These are phyloP conservation scores for Leptographium lundbergii DNA, from an alignment of 2,329 filamentous ascomycete genomes.

Conservation along the genomic window DNA sequence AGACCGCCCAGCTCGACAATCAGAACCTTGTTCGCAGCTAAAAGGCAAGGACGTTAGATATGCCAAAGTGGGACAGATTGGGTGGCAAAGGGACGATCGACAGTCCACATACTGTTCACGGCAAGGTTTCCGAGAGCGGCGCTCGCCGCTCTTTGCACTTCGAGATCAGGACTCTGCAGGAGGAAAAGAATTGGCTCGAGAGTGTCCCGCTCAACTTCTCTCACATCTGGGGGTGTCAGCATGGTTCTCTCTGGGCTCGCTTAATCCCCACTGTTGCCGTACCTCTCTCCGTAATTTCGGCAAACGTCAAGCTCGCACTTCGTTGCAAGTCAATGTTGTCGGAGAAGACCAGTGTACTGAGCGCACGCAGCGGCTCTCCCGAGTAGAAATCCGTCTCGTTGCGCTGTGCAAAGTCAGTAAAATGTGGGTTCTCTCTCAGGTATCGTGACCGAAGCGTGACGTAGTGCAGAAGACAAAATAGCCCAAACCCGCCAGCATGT, in stretches of 20 bases:
- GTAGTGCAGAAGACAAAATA: not conserved
- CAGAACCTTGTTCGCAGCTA: slow-evolving; percentile 94
- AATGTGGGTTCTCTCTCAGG: not conserved
- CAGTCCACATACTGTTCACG: slow-evolving; percentile 66
- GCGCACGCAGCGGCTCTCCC: slow-evolving; percentile 81
- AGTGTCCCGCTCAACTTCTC: slow-evolving; percentile 88
- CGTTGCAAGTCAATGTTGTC: slow-evolving; percentile 97
- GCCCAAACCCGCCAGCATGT: not conserved
- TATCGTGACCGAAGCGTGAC: not conserved
- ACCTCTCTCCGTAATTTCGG: slow-evolving; percentile 98
- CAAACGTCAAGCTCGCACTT: slow-evolving; percentile 95
- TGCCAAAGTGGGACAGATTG: not conserved
- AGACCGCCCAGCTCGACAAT: slow-evolving; percentile 90
- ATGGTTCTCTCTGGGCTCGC: not conserved
- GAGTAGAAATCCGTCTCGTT: slow-evolving; percentile 97
- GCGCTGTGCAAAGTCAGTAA: slow-evolving; percentile 43
- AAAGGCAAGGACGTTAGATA: not conserved
- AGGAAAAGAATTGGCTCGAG: slow-evolving; percentile 93
- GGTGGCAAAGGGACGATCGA: not conserved
- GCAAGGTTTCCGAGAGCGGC: slow-evolving; percentile 91
- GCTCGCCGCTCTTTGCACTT: slow-evolving; percentile 92
- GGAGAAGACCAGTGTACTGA: slow-evolving; percentile 94
- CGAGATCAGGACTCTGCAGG: slow-evolving; percentile 87
- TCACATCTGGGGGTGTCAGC: slow-evolving; percentile 55
- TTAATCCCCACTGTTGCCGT: slow-evolving; percentile 19